Percentiles rank a stretch among this genome's conserved stretches.
phyloP scores from a whole-genome alignment of 2,329 filamentous ascomycete genomes.

The Pseudogymnoascus sp. region DNA sequence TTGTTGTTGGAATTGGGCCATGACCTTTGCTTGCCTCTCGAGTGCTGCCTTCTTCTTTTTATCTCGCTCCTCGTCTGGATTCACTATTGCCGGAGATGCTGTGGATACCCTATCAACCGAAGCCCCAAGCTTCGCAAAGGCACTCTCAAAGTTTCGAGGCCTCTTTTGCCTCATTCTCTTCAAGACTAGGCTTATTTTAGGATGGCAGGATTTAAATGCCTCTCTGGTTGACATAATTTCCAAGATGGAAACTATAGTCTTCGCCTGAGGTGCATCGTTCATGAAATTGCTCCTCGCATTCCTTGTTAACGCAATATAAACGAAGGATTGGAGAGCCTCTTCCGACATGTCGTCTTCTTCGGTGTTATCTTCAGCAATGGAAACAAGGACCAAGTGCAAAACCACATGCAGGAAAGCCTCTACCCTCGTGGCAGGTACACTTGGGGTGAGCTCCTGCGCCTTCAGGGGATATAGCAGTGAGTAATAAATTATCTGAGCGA shows the following conservation, averaged over 20 bases:
- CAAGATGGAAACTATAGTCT: constrained; percentile 57
- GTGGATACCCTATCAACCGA: constrained; percentile 73
- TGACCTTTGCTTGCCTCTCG: constrained; percentile 83
- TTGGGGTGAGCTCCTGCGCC: constrained; percentile 58
- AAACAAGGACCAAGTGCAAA: constrained; percentile 77
- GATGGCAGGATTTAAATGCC: constrained; percentile 71
- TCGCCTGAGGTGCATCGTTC: constrained; percentile 44
- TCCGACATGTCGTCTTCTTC: constrained; percentile 43
- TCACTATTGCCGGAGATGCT: constrained; percentile 61
- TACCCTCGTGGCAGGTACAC: constrained; percentile 70
- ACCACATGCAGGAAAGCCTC: constrained; percentile 91
- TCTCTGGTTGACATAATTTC: constrained; percentile 56
- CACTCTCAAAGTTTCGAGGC: constrained; percentile 61
- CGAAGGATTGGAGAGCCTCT: constrained; percentile 55
- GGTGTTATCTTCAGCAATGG: constrained; percentile 71
- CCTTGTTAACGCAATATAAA: constrained; percentile 59
- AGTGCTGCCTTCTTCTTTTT: constrained; percentile 84
- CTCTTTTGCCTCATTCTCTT: constrained; percentile 78
- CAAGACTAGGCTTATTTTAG: constrained; percentile 76
- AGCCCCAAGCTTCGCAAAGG: constrained; percentile 55
- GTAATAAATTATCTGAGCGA: constrained; percentile 85
- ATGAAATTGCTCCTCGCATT: constrained; percentile 54
- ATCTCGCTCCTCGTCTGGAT: constrained; percentile 57
- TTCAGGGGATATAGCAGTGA: constrained; percentile 73
- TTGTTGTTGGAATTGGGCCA: constrained; percentile 97